phyloP scores from a whole-genome alignment of 2,329 filamentous ascomycete genomes.

The Stromatinia cepivora region DNA sequence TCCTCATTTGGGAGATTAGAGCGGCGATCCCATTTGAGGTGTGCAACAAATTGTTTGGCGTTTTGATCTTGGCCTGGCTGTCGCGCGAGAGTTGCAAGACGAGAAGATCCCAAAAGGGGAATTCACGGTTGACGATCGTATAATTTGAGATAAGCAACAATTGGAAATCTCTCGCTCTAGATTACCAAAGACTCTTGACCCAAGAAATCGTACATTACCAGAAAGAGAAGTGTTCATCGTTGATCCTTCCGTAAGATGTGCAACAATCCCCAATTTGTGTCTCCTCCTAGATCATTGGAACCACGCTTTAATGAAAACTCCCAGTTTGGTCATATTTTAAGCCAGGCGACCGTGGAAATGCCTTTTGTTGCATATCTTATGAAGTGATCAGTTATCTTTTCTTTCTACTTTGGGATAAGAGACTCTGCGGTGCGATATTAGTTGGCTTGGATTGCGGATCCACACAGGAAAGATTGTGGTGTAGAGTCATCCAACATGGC shows the following conservation, averaged over 20 bases:
- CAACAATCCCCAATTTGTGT: constrained; percentile 6
- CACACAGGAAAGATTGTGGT: neutral
- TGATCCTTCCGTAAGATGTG: constrained; percentile 17
- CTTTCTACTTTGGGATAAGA: neutral
- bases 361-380: constrained; percentile 5
- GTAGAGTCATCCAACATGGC: constrained; percentile 12
- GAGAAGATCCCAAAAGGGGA: constrained; percentile 12
- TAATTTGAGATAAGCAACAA: constrained; percentile 16
- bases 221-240: constrained; percentile 9
- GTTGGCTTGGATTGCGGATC: neutral
- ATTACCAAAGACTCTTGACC: neutral
- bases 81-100: neutral
- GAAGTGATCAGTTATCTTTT: neutral
- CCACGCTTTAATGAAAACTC: constrained; percentile 12
- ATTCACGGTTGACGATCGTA: constrained; percentile 16
- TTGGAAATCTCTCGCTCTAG: neutral
- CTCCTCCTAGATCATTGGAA: constrained; percentile 9
- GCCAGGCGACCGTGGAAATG: neutral
- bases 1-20: neutral
- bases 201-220: neutral
- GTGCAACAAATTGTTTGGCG: neutral
- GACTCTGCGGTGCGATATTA: neutral
- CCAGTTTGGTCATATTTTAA: neutral
- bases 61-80: neutral
- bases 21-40: neutral